Conservation (phyloP, 2,329 filamentous ascomycete genomes). For the Cladosporium sphaerospermum region DNA sequence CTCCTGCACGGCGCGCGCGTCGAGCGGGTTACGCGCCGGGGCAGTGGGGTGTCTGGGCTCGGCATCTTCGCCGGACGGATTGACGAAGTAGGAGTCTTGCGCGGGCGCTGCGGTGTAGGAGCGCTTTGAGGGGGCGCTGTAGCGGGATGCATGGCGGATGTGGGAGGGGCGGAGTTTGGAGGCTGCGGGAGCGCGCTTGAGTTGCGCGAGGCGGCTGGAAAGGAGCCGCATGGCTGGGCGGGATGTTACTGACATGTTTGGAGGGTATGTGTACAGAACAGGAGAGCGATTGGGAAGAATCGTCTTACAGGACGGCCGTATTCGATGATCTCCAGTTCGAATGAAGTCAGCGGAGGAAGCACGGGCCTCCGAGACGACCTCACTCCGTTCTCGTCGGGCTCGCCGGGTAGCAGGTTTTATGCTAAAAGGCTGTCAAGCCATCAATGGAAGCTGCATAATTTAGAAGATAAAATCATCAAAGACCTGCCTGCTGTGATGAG, state of each 20-base stretch:
- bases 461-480: too few relatives aligned
- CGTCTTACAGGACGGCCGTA: neutral
- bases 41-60: slow-evolving; percentile 4
- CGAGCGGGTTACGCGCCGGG: slow-evolving; percentile 18
- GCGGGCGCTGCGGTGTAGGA: slow-evolving; percentile 20
- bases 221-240: slow-evolving; percentile 26
- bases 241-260: slow-evolving; percentile 22
- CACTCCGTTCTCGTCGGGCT: too few relatives aligned
- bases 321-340: neutral
- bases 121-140: slow-evolving; percentile 30
- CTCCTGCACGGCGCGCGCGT: slow-evolving; percentile 21
- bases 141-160: slow-evolving; percentile 26
- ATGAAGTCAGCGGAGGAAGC: slow-evolving; percentile 6
- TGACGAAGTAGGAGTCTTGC: slow-evolving; percentile 20
- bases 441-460: too few relatives aligned
- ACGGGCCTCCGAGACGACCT: neutral
- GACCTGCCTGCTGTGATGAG: too few relatives aligned
- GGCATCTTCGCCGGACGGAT: slow-evolving; percentile 9
- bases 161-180: slow-evolving; percentile 23
- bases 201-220: slow-evolving; percentile 2
- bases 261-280: neutral
- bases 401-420: too few relatives aligned
- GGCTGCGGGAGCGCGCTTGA: slow-evolving; percentile 17
- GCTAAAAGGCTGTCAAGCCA: too few relatives aligned
- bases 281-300: neutral